Evolutionary conservation across 306 rosid species (phyloP).

Genomic region (Oemleria cerasiformis): DNA sequence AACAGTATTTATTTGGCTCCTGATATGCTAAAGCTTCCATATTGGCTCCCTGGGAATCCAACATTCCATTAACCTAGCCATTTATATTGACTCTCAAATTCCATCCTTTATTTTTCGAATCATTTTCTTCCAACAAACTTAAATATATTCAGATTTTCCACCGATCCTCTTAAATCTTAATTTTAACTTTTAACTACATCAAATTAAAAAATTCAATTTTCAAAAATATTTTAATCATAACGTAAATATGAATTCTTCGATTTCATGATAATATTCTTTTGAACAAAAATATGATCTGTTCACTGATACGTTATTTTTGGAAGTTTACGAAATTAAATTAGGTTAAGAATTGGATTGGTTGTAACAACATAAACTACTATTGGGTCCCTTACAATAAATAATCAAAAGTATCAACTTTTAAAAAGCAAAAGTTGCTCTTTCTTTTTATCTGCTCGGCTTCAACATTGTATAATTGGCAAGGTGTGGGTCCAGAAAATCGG

Average conservation of each 20-base stretch:
- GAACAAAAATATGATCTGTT: too few relatives aligned
- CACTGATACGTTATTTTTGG: too few relatives aligned
- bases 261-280: too few relatives aligned
- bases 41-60: conserved; percentile 42
- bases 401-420: conserved; percentile 58
- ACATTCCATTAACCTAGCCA: conserved; percentile 45
- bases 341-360: too few relatives aligned
- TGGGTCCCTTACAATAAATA: conserved; percentile 38
- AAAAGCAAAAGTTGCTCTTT: conserved; percentile 54
- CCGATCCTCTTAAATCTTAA: too few relatives aligned
- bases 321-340: too few relatives aligned
- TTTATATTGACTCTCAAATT: conserved; percentile 34
- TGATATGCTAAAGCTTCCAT: conserved; percentile 19
- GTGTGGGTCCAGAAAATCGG: conserved; percentile 1
- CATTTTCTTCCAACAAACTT: conserved; percentile 11
- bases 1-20: not conserved
- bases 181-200: not conserved
- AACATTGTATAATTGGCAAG: too few relatives aligned
- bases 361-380: too few relatives aligned
- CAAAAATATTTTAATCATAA: too few relatives aligned
- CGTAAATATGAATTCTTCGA: too few relatives aligned
- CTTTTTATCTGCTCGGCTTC: not conserved
- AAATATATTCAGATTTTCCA: too few relatives aligned
- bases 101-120: conserved; percentile 25
- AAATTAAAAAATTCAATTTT: not conserved